A percentile compares a stretch with the other conserved stretches of the same genome.
phyloP scores from a whole-genome alignment of 2,329 filamentous ascomycete species.

The Alternaria ethzedia region DNA sequence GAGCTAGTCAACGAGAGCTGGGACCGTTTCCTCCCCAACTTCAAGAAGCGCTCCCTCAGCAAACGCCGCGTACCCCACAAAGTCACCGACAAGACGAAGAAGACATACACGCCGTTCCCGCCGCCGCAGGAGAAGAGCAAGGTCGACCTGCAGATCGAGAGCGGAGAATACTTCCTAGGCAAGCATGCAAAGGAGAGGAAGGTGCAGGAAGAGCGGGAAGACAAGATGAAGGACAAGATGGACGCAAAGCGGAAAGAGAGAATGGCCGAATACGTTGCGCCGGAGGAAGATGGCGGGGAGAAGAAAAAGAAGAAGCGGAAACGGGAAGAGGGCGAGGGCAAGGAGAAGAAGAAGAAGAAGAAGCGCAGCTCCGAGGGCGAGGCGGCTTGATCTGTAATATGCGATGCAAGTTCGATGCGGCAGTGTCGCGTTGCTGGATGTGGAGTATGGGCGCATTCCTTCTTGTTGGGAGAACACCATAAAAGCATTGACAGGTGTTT shows the following conservation, averaged over 20 bases:
- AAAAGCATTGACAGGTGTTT: constrained; percentile 33
- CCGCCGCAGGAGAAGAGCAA: constrained; percentile 98
- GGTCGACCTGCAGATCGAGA: constrained; percentile 96
- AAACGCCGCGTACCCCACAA: constrained; percentile 82
- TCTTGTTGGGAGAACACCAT: background rate
- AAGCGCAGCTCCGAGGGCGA: constrained; percentile 34
- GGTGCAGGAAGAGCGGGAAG: constrained; percentile 77
- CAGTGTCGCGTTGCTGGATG: background rate
- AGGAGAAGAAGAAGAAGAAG: constrained; percentile 56
- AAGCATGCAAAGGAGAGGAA: constrained; percentile 91
- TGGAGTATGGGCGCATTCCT: background rate
- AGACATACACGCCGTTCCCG: constrained; percentile 95
- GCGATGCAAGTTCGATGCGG: background rate
- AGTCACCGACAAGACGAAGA: constrained; percentile 92
- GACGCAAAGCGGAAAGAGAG: constrained; percentile 86
- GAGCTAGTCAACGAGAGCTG: constrained; percentile 86
- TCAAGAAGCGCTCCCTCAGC: constrained; percentile 90
- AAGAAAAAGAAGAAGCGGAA: constrained; percentile 52
- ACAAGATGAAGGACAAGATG: constrained; percentile 86
- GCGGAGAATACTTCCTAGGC: constrained; percentile 92
- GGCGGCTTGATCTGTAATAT: constrained; percentile 11
- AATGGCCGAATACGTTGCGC: constrained; percentile 84
- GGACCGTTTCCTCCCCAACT: constrained; percentile 95
- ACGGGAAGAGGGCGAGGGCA: constrained; percentile 57
- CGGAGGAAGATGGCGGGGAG: constrained; percentile 72